Evolutionary conservation across 2,329 filamentous ascomycete genomes (phyloP), one percentile per base, ranked within the genome.

Genomic region (Trichoderma sp.): DNA sequence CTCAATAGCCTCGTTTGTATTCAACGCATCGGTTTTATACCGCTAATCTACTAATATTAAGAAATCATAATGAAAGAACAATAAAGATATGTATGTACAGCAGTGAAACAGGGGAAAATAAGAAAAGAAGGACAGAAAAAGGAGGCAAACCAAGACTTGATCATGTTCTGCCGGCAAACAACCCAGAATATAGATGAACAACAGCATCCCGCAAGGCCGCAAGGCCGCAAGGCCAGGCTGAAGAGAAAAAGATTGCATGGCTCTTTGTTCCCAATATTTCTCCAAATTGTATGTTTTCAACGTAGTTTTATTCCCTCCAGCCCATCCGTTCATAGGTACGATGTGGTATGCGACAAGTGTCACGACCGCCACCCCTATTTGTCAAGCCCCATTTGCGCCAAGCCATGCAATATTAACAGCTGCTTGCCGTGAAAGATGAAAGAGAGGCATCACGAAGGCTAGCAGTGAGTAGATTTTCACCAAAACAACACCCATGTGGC

Each of bases 371-470:
- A 26, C 51, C 32, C 46, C 18, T 56, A n/a, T 69, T 49, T 37
- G 43, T 56, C 43, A 54, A 69, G 61, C 71, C 72, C 71, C 69
- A 55, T 70, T 71, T 77, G 68, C 75, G 75, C 75, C 75, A 70
- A 74, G 61, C 72, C 72, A 77, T 77, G 75, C 75, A 66, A 76
- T 61, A 68, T 61, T 67, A 72, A 69, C 43, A 65, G 63, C 58
- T 43, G 56, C 37, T 37, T 49, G 24, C 28, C 55, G 49, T 46
- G 43, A 24, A 46, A 56, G 18, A n/a, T 43, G 18, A 43, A 43
- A n/a, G 39, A 61, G 51, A 68, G 49, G 34, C 43, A 43, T 34
- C 64, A 64, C 51, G 34, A 56, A 54, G 32, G 54, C 56, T 26
- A 60, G 56, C 65, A 49, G 46, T 54, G 65, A 30, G 39, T 60